Base-by-base conservation (phyloP, 331 rosid genomes). In the Spiraea crenata region DNA sequence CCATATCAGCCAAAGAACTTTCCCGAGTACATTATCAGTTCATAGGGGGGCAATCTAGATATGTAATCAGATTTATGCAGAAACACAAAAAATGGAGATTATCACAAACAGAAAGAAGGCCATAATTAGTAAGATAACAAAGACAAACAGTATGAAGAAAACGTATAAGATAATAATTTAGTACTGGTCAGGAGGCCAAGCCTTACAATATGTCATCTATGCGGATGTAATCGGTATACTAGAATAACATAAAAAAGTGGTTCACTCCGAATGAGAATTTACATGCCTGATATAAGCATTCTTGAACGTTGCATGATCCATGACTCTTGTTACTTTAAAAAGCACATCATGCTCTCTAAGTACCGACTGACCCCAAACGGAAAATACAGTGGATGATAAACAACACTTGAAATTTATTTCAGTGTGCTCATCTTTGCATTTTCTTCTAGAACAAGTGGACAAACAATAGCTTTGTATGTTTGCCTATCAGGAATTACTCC, bases 401-500 rank as follows among this genome's bases (percentile, higher is more conserved):
- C 11, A 11, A 6, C 17, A 35, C 34, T n/a, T 39, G 48, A 39
- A 60, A 61, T 34, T 40, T 48, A 61, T 38, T 11, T 8, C 35
- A 39, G 5, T 4, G 66, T 61, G 34, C 61, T 16, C 45, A 13
- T 63, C 60, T 56, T 20, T 6, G 31, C 56, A 42, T 54, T 38
- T 44, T 75, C 72, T 69, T 63, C 83, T 57, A 65, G 61, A 69
- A 74, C 63, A 75, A 70, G 70, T 31, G 88, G 85, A 62, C 60
- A 61, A 37, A 86, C 80, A 68, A 77, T 60, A 62, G 74, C 47
- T 25, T 57, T 55, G 67, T 79, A 83, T 8, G 88, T 83, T 63
- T 54, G 69, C 67, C 35, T 59, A 40, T 85, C 82, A 57, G 85
- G 88, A 73, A 80, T 70, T 9, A 77, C 89, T 58, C 92, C 89